Base-by-base conservation (phyloP, 164 flowering plant species). In the Saururus chinensis region DNA sequence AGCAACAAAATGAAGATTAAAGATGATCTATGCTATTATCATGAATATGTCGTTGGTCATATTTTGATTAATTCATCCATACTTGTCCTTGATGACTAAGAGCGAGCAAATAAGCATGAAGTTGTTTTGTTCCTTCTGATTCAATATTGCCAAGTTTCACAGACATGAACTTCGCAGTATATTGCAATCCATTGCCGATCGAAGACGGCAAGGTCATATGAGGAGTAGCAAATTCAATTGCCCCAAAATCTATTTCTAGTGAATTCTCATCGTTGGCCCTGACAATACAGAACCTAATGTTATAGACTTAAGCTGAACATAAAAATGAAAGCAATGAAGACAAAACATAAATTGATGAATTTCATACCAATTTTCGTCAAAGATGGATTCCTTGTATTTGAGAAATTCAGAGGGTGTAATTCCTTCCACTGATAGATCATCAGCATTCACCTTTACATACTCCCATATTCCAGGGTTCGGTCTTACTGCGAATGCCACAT, bases 391-490 rank as follows among this genome's bases (percentile, higher is more conserved):
- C 64, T 92, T 93, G 76, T 74, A 81, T 63, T 83, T 84, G 82
- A 95, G 74, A 79, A 82, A 95, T 22, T 91, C 96, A 1, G 84
- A 60, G 57, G 71, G 68, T 6, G 82, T 76, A 40, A 91, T 79
- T 7, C 76, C 84, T 0, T 85, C 86, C 0, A 87, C 92, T 0
- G 73, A 52, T 21, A 95, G 78, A 78, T 84, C 86, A 40, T 82
- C 80, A 12, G 95, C 70, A 25, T 78, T 78, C 66, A 95, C 97
- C 72, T 79, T 88, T 19, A 95, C 87, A 60, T 56, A 86, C 60
- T 91, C 95, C 97, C 96, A 91, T 60, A 76, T 81, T 23, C 99
- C 99, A 9, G 97, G 99, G 74, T 70, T 87, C 9, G 95, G 89
- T 63, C 99, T 82, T 4, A 83, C 84, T 0, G 97, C 92, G 25